Percentiles rank a stretch among this genome's conserved stretches.
Evolutionary conservation across 2,329 filamentous ascomycete species (phyloP).

Genomic region (Daldinia sp.): DNA sequence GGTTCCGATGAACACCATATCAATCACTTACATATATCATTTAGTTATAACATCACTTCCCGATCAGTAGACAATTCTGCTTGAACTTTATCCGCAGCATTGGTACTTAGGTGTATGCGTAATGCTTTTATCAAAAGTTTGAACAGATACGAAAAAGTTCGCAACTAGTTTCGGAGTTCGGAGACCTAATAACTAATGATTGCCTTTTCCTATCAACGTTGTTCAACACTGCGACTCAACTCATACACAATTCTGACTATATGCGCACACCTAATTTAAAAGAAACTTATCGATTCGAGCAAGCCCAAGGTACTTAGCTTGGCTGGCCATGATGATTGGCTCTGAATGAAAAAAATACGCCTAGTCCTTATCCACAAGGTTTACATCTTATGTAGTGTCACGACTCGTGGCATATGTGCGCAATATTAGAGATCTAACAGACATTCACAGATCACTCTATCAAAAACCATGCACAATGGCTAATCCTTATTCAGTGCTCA

Average conservation of each 20-base stretch:
- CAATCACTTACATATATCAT: constrained; percentile 9
- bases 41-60: constrained; percentile 2
- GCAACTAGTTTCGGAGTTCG: constrained; percentile 11
- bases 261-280: constrained; percentile 7
- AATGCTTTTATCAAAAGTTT: neutral
- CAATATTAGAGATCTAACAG: constrained; percentile 12
- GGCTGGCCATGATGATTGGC: neutral
- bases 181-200: constrained; percentile 12
- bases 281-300: constrained; percentile 2
- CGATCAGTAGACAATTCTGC: constrained; percentile 9
- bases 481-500: neutral
- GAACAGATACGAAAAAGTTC: neutral
- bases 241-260: neutral
- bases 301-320: neutral
- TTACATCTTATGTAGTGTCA: neutral
- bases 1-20: constrained; percentile 24
- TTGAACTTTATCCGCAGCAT: constrained; percentile 10
- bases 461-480: constrained; percentile 6
- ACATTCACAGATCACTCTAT: constrained; percentile 10
- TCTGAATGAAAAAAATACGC: neutral
- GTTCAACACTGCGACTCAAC: constrained; percentile 21
- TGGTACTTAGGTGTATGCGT: neutral
- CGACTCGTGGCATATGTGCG: neutral
- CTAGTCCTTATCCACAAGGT: neutral
- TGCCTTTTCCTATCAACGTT: neutral